Evolutionary conservation across 495 filamentous ascomycete species (phyloP).

Genomic region (Penicillium pulvis): DNA sequence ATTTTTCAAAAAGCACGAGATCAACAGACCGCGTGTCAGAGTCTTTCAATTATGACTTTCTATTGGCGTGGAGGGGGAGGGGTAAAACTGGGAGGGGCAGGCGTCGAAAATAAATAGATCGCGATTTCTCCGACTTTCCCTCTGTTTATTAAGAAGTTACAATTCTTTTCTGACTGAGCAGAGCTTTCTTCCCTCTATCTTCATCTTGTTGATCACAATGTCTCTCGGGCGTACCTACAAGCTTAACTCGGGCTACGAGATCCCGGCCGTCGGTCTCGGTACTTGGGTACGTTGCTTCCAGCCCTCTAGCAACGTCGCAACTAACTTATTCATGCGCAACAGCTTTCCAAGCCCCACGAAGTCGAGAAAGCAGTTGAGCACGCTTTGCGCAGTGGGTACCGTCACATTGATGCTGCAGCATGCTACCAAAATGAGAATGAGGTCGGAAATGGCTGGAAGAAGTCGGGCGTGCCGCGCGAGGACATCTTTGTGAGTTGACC

Average conservation of each 20-base stretch:
- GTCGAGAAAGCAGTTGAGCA: slow-evolving; percentile 51
- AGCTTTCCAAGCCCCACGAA: slow-evolving; percentile 52
- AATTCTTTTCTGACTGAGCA: no score
- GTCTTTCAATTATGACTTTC: slow-evolving; percentile 2
- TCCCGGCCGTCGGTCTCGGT: slow-evolving; percentile 39
- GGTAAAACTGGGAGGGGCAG: slow-evolving; percentile 5
- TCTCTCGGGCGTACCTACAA: slow-evolving; percentile 42
- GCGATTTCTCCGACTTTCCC: neutral
- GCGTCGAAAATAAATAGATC: slow-evolving; percentile 11
- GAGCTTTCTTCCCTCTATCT: neutral
- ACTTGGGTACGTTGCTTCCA: slow-evolving; percentile 30
- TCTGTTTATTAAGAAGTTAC: neutral
- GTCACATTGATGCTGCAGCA: slow-evolving; percentile 44
- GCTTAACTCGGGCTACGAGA: slow-evolving; percentile 43
- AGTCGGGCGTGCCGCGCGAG: slow-evolving; percentile 42
- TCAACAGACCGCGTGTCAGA: slow-evolving; percentile 8
- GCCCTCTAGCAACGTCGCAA: neutral
- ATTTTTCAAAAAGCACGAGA: neutral
- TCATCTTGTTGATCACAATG: slow-evolving; percentile 24
- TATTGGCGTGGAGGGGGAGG: slow-evolving; percentile 15
- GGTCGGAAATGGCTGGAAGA: slow-evolving; percentile 46
- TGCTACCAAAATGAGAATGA: slow-evolving; percentile 47
- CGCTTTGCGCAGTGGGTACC: slow-evolving; percentile 51
- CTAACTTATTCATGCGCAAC: slow-evolving; percentile 4
- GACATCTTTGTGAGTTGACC: slow-evolving; percentile 43